phyloP scores from a whole-genome alignment of 1,284 basidiomycete species.

The Tausonia pullulans region DNA sequence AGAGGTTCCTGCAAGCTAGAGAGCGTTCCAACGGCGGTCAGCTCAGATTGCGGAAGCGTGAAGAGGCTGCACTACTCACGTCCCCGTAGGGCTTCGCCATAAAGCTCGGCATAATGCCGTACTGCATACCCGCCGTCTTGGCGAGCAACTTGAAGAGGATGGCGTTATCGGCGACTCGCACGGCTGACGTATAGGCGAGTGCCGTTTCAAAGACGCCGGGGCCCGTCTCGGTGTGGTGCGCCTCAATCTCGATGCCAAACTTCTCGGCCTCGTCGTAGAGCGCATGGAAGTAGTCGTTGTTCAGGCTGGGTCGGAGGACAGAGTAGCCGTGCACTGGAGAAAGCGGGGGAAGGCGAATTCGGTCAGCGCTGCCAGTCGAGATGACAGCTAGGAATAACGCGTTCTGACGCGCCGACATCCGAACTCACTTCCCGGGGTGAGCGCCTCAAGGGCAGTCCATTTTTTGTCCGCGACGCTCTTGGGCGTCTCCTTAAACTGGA shows the following conservation, averaged over 20 bases:
- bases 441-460: constrained; percentile 57
- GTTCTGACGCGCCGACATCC: no score
- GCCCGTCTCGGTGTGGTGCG: constrained; percentile 92
- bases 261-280: constrained; percentile 64
- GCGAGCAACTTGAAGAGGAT: constrained; percentile 84
- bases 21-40: background rate
- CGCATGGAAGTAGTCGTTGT: constrained; percentile 79
- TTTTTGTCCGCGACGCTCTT: constrained; percentile 62
- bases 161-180: constrained; percentile 88
- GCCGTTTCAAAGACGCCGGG: constrained; percentile 88
- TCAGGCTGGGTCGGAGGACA: constrained; percentile 72
- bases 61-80: constrained; percentile 41
- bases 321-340: constrained; percentile 81
- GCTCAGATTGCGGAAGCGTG: no score
- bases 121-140: constrained; percentile 82
- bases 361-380: background rate
- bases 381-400: background rate
- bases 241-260: constrained; percentile 79
- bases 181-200: constrained; percentile 71
- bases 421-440: constrained; percentile 79
- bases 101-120: constrained; percentile 83
- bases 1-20: constrained; percentile 76
- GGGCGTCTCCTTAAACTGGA: constrained; percentile 82
- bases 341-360: background rate
- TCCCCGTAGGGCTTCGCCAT: constrained; percentile 96